Evolutionary conservation across 108 stramenopile species (phyloP), one percentile per base, ranked within the genome.

Genomic region (Chaetoceros muelleri): DNA sequence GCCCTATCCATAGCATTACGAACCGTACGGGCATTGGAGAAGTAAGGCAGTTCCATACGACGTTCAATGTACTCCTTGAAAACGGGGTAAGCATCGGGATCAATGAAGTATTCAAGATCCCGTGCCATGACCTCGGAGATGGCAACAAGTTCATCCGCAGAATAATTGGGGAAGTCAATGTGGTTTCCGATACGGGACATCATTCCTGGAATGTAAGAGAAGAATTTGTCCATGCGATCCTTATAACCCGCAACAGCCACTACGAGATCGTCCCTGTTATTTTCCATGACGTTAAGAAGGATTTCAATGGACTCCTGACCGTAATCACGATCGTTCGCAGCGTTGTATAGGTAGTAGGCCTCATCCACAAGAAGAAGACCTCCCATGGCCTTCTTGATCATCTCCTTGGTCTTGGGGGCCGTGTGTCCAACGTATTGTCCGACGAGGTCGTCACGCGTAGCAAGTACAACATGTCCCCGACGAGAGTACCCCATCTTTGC

Each of bases 381-480:
- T 52, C 91, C 91, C 82, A 96, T 90, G 46, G 95, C 93, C 80
- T 96, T 94, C 81, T 96, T 96, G 82, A 98, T 95, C 95, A 96
- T 95, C 62, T 95, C 97, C 93, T 96, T 98, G 54, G 95, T 96
- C 81, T 96, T 96, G 40, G 95, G 97, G 18, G 94, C 97, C 28
- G 97, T 98, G 86, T 98, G 97, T 48, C 97, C 97, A 52, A 98
- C 95, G 66, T 98, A 98, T 69, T 98, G 97, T 27, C 97, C 97
- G 8, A 96, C 95, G 53, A 98, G 90, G 73, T 95, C 94, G 64
- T 96, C 95, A 77, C 95, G 90, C 21, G 97, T 98, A 29, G 97
- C 95, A 53, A 96, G 84, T 44, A 98, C 94, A 48, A 96, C 95
- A 69, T 96, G 97, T 30, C 95, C 97, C 51, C 80, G 78, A 46